These are phyloP conservation scores for Suhomyces guaymorum DNA, from an alignment of 1,139 yeast genomes.

Conservation along the genomic window DNA sequence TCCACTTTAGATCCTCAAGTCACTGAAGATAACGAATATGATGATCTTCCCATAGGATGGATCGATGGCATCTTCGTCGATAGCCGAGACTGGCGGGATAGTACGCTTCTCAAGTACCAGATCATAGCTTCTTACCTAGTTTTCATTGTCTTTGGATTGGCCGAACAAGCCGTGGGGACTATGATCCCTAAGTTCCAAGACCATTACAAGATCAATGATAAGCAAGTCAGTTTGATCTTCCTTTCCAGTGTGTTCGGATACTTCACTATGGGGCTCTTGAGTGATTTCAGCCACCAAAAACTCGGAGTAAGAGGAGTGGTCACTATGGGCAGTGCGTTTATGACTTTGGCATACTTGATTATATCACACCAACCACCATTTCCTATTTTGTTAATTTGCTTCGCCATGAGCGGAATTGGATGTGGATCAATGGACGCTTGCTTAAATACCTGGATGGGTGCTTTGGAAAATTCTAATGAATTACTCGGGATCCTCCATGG, in stretches of 20 bases:
- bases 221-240: conserved; percentile 36
- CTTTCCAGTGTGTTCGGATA: conserved; percentile 41
- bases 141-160: conserved; percentile 51
- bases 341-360: conserved; percentile 33
- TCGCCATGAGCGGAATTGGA: conserved; percentile 55
- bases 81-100: conserved; percentile 43
- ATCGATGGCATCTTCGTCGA: conserved; percentile 28
- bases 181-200: conserved; percentile 50
- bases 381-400: conserved; percentile 33
- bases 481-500: conserved; percentile 68
- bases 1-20: conserved; percentile 1
- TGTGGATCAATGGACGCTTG: conserved; percentile 63
- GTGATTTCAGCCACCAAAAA: conserved; percentile 31
- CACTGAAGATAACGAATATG: neutral
- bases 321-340: conserved; percentile 30
- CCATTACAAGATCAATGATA: conserved; percentile 47
- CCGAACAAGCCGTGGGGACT: conserved; percentile 60
- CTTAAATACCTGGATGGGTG: conserved; percentile 60
- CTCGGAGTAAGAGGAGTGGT: conserved; percentile 45
- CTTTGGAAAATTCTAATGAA: conserved; percentile 57
- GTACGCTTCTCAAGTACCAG: conserved; percentile 39
- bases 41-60: conserved; percentile 3
- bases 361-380: conserved; percentile 39
- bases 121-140: conserved; percentile 37
- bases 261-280: conserved; percentile 40